Evolutionary conservation across 2,329 filamentous ascomycete genomes (phyloP).

Genomic region (Aspergillus versicolor): DNA sequence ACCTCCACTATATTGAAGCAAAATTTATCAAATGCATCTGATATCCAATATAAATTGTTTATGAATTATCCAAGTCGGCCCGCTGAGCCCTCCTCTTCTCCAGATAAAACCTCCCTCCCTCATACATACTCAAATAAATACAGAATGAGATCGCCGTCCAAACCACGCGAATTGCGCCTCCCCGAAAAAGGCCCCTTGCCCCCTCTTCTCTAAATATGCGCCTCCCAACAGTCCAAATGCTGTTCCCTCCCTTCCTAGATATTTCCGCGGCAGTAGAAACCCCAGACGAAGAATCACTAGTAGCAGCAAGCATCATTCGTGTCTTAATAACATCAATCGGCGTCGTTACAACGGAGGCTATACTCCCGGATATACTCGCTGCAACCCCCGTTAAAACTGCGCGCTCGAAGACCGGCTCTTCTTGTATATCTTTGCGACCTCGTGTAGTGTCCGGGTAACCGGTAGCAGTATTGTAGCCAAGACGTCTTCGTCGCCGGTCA

Average conservation of each 20-base stretch:
- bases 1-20: neutral
- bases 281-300: constrained; percentile 32
- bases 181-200: constrained; percentile 69
- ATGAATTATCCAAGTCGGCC: constrained; percentile 30
- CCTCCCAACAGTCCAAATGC: constrained; percentile 54
- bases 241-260: neutral
- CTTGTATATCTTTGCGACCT: constrained; percentile 2
- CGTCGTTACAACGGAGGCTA: constrained; percentile 80
- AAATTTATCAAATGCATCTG: constrained; percentile 1
- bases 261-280: neutral
- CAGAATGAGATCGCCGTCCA: constrained; percentile 85
- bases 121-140: constrained; percentile 82
- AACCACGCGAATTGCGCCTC: constrained; percentile 67
- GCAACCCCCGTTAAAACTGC: constrained; percentile 70
- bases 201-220: constrained; percentile 68
- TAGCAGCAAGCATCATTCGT: constrained; percentile 74
- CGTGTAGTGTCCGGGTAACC: neutral
- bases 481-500: constrained; percentile 30
- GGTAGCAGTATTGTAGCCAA: constrained; percentile 19
- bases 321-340: constrained; percentile 90
- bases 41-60: constrained; percentile 16
- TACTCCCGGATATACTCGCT: constrained; percentile 70
- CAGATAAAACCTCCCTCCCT: constrained; percentile 68
- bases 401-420: constrained; percentile 58
- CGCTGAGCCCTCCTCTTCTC: constrained; percentile 31